A percentile compares a stretch with the other conserved stretches of the same genome.
Conservation (phyloP, 192 early-diverging fungal species). For the Chytriomyces confervae region DNA sequence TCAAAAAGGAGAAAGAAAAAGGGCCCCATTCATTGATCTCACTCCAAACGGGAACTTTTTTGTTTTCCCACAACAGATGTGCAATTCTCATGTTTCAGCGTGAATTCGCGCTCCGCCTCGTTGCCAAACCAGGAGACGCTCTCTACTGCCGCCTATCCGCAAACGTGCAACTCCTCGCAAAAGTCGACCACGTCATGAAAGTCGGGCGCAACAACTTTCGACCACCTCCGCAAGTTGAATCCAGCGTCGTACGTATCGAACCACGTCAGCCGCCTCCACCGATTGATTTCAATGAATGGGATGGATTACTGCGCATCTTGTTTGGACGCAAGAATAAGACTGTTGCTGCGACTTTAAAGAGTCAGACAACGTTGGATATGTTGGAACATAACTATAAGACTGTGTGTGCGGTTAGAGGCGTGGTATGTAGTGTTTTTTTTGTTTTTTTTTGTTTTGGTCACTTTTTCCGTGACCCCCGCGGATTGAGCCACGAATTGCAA, state of each 20-base stretch:
- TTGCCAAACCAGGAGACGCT: constrained; percentile 92
- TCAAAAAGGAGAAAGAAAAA: too few relatives aligned
- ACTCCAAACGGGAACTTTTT: constrained; percentile 1
- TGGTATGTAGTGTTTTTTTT: constrained; percentile 42
- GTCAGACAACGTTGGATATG: constrained; percentile 82
- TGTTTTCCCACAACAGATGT: constrained; percentile 40
- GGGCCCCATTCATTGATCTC: constrained; percentile 23
- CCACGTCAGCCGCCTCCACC: constrained; percentile 93
- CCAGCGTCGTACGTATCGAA: constrained; percentile 89
- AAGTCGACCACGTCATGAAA: constrained; percentile 97
- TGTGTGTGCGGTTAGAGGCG: constrained; percentile 78
- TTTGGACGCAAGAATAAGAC: constrained; percentile 97
- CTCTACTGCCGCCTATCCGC: constrained; percentile 92
- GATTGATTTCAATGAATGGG: constrained; percentile 94
- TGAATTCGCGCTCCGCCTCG: constrained; percentile 94
- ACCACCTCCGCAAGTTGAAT: constrained; percentile 96
- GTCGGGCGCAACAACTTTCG: constrained; percentile 98
- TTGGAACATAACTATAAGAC: constrained; percentile 97
- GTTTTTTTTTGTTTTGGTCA: background rate
- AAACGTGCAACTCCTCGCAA: constrained; percentile 92
- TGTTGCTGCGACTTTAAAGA: constrained; percentile 88
- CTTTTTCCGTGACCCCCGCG: too few relatives aligned
- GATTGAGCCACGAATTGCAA: background rate
- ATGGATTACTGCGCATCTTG: constrained; percentile 91
- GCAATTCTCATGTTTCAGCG: constrained; percentile 99